Evolutionary conservation across 169 alveolate genomes (phyloP).

Genomic region (Cryptosporidium muris): DNA sequence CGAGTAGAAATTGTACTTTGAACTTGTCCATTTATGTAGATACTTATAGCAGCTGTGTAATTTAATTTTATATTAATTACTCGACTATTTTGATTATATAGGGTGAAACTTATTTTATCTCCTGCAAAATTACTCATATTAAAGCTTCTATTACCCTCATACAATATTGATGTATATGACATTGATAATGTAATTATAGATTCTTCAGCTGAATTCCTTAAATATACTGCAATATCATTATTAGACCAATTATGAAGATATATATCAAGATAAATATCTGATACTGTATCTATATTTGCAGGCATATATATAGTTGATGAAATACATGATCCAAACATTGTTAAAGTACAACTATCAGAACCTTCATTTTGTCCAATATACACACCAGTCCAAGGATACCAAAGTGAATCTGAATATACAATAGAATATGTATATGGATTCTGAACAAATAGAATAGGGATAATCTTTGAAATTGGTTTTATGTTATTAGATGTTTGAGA

Average conservation of each 20-base stretch:
- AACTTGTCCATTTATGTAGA: too few species aligned
- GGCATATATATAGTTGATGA: slow-evolving; percentile 51
- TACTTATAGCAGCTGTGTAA: too few species aligned
- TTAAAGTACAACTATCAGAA: slow-evolving; percentile 38
- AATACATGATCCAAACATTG: slow-evolving; percentile 32
- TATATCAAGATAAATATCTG: too few species aligned
- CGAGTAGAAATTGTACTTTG: too few species aligned
- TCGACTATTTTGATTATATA: too few species aligned
- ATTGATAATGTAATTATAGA: too few species aligned
- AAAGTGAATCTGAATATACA: neutral
- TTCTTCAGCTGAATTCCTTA: slow-evolving; percentile 30
- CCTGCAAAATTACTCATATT: too few species aligned
- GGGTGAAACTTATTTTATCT: too few species aligned
- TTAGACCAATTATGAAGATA: neutral
- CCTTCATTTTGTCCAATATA: slow-evolving; percentile 4
- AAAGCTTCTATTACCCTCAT: too few species aligned
- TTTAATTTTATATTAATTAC: too few species aligned
- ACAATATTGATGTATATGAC: too few species aligned
- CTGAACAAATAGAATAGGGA: slow-evolving; percentile 33
- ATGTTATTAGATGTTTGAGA: neutral
- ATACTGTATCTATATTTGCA: slow-evolving; percentile 1
- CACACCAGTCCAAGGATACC: slow-evolving; percentile 10
- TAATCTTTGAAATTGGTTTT: slow-evolving; percentile 25
- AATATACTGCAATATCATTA: slow-evolving; percentile 1
- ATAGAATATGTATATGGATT: slow-evolving; percentile 36